phyloP scores from a whole-genome alignment of 805 yeast species.

The Metschnikowia koreensis region DNA sequence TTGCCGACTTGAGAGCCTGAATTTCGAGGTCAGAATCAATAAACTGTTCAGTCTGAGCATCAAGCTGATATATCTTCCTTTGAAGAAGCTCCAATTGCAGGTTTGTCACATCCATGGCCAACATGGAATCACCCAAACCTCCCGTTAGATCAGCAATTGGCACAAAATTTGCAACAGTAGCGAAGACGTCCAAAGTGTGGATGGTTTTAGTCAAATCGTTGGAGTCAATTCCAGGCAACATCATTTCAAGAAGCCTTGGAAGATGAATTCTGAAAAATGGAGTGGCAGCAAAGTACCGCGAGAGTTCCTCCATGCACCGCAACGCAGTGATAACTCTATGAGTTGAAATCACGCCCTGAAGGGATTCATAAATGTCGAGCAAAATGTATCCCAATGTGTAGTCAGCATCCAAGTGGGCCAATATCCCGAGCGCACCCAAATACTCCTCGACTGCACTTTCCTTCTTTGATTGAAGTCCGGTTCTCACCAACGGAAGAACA shows the following conservation, averaged over 20 bases:
- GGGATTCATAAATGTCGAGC: constrained; percentile 74
- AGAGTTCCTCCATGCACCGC: constrained; percentile 59
- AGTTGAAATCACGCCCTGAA: constrained; percentile 66
- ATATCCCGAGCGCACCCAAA: constrained; percentile 55
- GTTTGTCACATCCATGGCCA: constrained; percentile 56
- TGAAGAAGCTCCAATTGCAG: constrained; percentile 60
- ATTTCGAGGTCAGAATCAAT: constrained; percentile 47
- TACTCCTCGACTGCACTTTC: constrained; percentile 54
- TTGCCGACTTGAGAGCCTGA: constrained; percentile 66
- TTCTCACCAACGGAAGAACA: constrained; percentile 53
- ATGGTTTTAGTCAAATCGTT: constrained; percentile 79
- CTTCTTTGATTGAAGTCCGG: constrained; percentile 79
- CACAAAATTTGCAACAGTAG: constrained; percentile 65
- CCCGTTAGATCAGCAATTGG: constrained; percentile 65
- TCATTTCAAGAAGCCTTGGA: constrained; percentile 65
- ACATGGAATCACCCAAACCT: constrained; percentile 37
- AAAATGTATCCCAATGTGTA: constrained; percentile 52
- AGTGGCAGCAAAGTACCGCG: constrained; percentile 62
- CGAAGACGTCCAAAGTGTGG: constrained; percentile 64
- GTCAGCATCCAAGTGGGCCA: constrained; percentile 62
- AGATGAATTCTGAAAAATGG: constrained; percentile 74
- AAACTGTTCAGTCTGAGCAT: constrained; percentile 25
- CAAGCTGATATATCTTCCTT: constrained; percentile 31
- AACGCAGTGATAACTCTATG: constrained; percentile 78
- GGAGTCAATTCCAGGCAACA: constrained; percentile 80